Evolutionary conservation across 352 stramenopile genomes (phyloP), one percentile per base, ranked within the genome.

Genomic region (Globisporangium spiculum): DNA sequence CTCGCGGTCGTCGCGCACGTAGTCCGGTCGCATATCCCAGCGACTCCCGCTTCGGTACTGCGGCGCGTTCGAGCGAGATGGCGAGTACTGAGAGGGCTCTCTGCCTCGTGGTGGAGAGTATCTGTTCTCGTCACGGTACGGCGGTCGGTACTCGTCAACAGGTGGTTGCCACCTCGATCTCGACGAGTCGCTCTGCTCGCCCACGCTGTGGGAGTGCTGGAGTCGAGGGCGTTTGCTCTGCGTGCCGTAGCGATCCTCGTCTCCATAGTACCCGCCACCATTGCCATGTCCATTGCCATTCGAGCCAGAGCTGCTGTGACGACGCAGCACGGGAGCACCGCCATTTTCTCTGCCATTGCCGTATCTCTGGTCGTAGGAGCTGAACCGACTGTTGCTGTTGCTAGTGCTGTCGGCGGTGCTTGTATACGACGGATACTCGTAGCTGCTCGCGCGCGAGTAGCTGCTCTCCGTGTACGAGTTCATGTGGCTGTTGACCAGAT

Each of bases 161-260:
- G 44, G 41, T 16, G 46, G 56, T 30, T 46, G 44, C 53, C 63
- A n/a, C 59, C 63, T 53, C 34, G 53, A 22, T 55, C 53, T 71
- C 74, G 66, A 70, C 53, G 46, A 69, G 61, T 76, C 75, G 9
- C 66, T 73, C 50, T 72, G 72, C 38, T 83, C 83, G 68, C 86
- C 20, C 55, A 60, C 70, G 57, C 81, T 90, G 65, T 90, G 81
- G 54, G 83, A 78, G 46, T 93, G 84, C 48, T 86, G 67, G 32
- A 93, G 72, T 68, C 87, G 88, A 4, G 79, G 69, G 8, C 84
- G 76, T 74, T 92, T 92, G 48, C 56, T 76, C 26, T 58, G 75
- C 34, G 68, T 75, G 3, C 68, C 52, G 27, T 79, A 75, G 30
- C 65, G 68, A 16, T 72, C 59, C 24, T 75, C 66, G 30, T 78